Percentiles rank a stretch among this genome's conserved stretches.
Conservation (phyloP, 345 rosid genomes). For the Aegle marmelos region DNA sequence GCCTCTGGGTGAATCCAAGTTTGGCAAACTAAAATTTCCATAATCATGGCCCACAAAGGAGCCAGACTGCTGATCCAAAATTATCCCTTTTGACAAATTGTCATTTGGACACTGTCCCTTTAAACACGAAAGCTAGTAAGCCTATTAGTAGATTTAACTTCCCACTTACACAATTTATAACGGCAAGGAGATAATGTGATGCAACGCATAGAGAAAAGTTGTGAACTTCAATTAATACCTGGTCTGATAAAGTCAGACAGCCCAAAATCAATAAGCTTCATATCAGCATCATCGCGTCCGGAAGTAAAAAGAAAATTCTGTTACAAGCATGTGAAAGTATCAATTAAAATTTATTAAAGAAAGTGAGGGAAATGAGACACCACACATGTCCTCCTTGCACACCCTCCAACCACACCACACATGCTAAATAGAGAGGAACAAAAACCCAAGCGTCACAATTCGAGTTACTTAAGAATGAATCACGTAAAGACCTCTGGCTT, state of each 20-base stretch:
- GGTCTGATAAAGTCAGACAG: constrained; percentile 82
- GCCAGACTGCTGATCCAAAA: background rate
- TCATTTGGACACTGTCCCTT: background rate
- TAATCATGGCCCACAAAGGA: background rate
- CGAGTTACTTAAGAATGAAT: background rate
- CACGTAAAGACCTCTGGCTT: constrained; percentile 66
- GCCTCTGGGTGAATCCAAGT: background rate
- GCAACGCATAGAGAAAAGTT: background rate
- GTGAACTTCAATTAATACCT: constrained; percentile 36
- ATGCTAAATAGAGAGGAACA: background rate
- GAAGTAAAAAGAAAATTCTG: constrained; percentile 81
- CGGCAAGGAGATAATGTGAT: background rate
- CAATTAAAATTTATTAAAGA: constrained; percentile 8
- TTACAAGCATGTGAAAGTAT: constrained; percentile 14
- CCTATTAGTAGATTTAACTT: background rate
- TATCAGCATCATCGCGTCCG: constrained; percentile 55
- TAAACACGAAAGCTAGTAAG: background rate
- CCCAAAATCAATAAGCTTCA: constrained; percentile 85
- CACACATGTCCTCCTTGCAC: background rate
- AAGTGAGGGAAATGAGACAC: background rate
- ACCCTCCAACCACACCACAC: background rate
- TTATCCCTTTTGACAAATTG: background rate
- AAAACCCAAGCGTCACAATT: background rate
- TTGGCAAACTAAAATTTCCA: background rate
- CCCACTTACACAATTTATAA: background rate